Base-by-base conservation (phyloP, 2,329 filamentous ascomycete genomes). In the Tolypocladium paradoxum region DNA sequence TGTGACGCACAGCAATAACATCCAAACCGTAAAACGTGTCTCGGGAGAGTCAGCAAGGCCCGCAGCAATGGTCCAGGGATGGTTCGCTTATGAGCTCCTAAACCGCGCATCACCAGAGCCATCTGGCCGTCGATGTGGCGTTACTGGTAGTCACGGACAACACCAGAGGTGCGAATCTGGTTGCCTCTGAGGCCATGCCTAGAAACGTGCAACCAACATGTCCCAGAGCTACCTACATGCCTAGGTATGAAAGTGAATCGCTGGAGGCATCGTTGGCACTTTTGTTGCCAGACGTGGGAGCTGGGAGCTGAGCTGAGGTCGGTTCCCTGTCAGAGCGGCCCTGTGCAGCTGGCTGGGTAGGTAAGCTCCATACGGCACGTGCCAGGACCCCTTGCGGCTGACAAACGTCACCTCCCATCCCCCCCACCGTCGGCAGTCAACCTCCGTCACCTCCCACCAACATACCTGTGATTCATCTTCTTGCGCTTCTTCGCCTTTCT, bases 391-490 rank as follows among this genome's bases (percentile, higher is more conserved):
- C n/a, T n/a, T n/a, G 29, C 16, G 18, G 49, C 54, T 55, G 54
- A 55, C 54, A 53, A 55, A 55, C 54, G 48, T 53, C 54, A 50
- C 43, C 40, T 50, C 48, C 31, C 12, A 24, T n/a, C 47, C 29
- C 50, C 40, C 27, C 54, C 51, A 47, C 43, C 18, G 5, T 46
- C 43, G 34, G 46, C 50, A 35, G n/a, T 18, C 47, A 16, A 35
- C 47, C 20, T 36, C 31, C 22, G n/a, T n/a, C 20, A n/a, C 27
- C n/a, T n/a, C n/a, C n/a, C 6, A 20, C 1, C 27, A 47, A 18
- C 43, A 33, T 6, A 6, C 18, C 16, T 29, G 18, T 31, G 24
- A 4, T 29, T 46, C 43, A 27, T 49, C 48, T 37, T 27, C 35
- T 29, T 4, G 34, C 48, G 22, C 31, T 38, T 38, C 48, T 29